Evolutionary conservation across 2,329 filamentous ascomycete genomes (phyloP), one percentile per base, ranked within the genome.

Genomic region (Penicillium concentricum): DNA sequence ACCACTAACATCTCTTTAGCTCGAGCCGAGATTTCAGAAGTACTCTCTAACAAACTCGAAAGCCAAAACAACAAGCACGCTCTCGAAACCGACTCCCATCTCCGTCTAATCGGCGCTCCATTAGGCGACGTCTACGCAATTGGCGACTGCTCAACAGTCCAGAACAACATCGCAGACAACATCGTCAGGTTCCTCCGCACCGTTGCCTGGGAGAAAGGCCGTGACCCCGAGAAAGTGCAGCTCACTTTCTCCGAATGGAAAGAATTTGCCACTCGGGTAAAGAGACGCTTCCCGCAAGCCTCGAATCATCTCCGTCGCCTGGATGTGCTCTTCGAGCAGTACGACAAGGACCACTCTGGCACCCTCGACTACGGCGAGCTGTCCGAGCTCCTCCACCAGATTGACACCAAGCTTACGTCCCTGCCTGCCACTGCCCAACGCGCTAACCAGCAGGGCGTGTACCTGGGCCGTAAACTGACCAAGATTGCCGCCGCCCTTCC

Each of bases 91-190:
- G 94, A 99, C 72, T 87, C 91, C 1, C 93, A 99, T 71, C 87
- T 97, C 9, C 91, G 94, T 39, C 79, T 99, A 0, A 90, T 89
- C 58, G 94, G 94, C 51, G 86, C 94, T 0, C 94, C 94, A 0
- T 78, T 97, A 0, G 94, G 94, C 37, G 93, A 97, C 59, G 92
- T 99, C 22, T 99, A 99, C 70, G 92, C 92, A 46, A 92, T 99
- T 60, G 94, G 94, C 15, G 94, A 99, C 76, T 97, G 94, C 77
- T 83, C 91, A 7, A 99, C 95, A 0, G 93, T 99, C 0, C 95
- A 99, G 71, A 99, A 99, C 79, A 99, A 99, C 66, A 82, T 97
- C 2, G 90, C 92, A 3, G 91, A 96, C 69, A 88, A 97, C 76
- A 87, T 99, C 66, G 83, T 97, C 46, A 88, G 86, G 20, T 99